These are phyloP conservation scores for Chalciporus chontae DNA, from an alignment of 768 basidiomycete species.

Conservation along the genomic window DNA sequence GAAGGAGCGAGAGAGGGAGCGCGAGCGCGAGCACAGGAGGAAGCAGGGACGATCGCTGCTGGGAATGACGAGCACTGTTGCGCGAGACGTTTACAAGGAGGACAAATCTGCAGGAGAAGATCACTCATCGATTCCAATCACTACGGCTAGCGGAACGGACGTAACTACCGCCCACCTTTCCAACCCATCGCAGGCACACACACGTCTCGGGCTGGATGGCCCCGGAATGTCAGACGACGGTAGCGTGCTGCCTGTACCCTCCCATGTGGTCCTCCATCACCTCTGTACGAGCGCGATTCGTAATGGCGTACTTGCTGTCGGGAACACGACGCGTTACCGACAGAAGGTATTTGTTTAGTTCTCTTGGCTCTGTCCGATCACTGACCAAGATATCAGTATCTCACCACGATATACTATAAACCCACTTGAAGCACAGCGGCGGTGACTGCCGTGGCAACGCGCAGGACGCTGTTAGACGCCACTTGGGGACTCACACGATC, in stretches of 20 bases:
- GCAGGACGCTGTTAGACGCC: constrained; percentile 27
- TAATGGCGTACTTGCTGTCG: constrained; percentile 91
- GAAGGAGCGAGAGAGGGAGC: constrained; percentile 33
- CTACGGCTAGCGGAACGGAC: constrained; percentile 38
- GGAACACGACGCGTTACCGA: constrained; percentile 85
- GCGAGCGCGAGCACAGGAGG: constrained; percentile 30
- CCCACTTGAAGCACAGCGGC: constrained; percentile 42
- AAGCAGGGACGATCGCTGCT: constrained; percentile 32
- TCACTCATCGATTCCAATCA: constrained; percentile 30
- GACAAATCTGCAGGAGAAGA: constrained; percentile 23
- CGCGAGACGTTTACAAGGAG: constrained; percentile 25
- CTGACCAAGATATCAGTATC: constrained; percentile 50
- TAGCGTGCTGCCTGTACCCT: constrained; percentile 87
- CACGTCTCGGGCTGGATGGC: constrained; percentile 36
- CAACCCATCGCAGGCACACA: constrained; percentile 17
- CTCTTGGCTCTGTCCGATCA: constrained; percentile 2
- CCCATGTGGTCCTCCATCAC: constrained; percentile 92
- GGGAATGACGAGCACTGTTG: constrained; percentile 34
- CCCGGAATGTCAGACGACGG: constrained; percentile 75
- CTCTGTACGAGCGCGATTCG: constrained; percentile 92
- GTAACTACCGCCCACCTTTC: constrained; percentile 31
- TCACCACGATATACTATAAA: constrained; percentile 83
- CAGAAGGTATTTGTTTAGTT: constrained; percentile 61
- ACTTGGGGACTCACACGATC: constrained; percentile 7
- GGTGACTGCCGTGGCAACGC: constrained; percentile 14